Evolutionary conservation across 768 basidiomycete genomes (phyloP), one percentile per base, ranked within the genome.

Genomic region (Cystobasidium ongulense): DNA sequence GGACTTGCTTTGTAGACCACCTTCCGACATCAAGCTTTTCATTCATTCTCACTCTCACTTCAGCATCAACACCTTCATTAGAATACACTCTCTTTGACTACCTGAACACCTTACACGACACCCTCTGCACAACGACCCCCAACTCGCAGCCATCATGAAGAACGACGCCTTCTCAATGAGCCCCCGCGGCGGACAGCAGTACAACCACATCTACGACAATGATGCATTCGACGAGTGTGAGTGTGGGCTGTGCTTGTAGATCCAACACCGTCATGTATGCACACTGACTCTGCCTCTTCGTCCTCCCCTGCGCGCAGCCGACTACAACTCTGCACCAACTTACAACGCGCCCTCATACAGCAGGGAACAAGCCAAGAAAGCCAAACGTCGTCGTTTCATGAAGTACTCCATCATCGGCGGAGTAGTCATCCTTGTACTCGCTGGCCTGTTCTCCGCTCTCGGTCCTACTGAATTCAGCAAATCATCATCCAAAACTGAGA

Each of bases 371-470:
- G n/a, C 27, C 2, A 67, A 67, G 65, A 39, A 67, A 21, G 25
- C 38, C n/a, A 33, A 41, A 41, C 65, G 65, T 29, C n/a, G 50
- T n/a, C n/a, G 50, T n/a, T 27, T 50, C 41, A 39, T 67, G 43
- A 67, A 67, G 29, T 67, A 50, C 39, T 39, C 39, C 15, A n/a
- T 67, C 29, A 52, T 67, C 7, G n/a, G 15, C 11, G 23, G n/a
- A 33, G 65, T 67, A n/a, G 38, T 50, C 35, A n/a, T 52, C 3
- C 46, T 67, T 10, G 39, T 67, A 4, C 31, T 67, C 5, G 21
- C 31, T 13, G 65, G 43, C n/a, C n/a, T 67, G 3, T 67, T 67
- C 65, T 67, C 65, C 2, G 50, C 46, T 33, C 50, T 39, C n/a
- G 65, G 29, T 52, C 65, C 39, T 46, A 50, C 65, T 10, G 65